phyloP scores from a whole-genome alignment of 306 rosid genomes.

The Malus sylvestris region DNA sequence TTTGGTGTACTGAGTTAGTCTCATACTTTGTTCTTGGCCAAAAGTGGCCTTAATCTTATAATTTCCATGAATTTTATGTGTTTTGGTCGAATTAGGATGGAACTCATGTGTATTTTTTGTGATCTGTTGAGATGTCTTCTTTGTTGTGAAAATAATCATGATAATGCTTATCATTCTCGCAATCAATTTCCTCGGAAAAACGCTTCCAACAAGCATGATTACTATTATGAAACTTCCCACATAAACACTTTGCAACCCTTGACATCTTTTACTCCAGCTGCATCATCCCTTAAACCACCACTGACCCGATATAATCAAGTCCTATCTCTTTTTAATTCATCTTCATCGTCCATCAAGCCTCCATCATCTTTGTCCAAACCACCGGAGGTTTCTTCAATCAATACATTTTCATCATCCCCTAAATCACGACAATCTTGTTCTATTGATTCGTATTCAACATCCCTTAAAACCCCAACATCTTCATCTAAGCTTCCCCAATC shows the following conservation, averaged over 20 bases:
- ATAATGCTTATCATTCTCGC: not conserved
- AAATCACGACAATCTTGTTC: not conserved
- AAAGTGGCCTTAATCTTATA: not conserved
- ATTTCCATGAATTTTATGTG: not conserved
- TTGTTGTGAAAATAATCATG: conserved; percentile 7
- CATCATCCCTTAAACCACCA: not conserved
- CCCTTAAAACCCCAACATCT: not conserved
- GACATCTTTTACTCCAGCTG: not conserved
- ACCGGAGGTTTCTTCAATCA: not conserved
- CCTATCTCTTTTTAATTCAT: not conserved
- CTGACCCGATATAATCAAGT: not conserved
- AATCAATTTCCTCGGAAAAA: not conserved
- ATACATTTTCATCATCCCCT: not conserved
- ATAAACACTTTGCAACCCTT: not conserved
- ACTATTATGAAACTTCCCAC: not conserved
- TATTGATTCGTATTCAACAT: not conserved
- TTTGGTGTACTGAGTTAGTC: no score
- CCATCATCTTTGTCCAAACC: not conserved
- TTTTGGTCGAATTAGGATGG: not conserved
- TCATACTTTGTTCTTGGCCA: no score
- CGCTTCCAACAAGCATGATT: not conserved
- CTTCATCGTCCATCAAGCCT: not conserved
- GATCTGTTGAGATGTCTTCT: conserved; percentile 9
- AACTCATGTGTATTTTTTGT: not conserved
- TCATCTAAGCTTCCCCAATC: not conserved